These are phyloP conservation scores for Viola odorata DNA, from an alignment of 345 rosid genomes.

Conservation along the genomic window DNA sequence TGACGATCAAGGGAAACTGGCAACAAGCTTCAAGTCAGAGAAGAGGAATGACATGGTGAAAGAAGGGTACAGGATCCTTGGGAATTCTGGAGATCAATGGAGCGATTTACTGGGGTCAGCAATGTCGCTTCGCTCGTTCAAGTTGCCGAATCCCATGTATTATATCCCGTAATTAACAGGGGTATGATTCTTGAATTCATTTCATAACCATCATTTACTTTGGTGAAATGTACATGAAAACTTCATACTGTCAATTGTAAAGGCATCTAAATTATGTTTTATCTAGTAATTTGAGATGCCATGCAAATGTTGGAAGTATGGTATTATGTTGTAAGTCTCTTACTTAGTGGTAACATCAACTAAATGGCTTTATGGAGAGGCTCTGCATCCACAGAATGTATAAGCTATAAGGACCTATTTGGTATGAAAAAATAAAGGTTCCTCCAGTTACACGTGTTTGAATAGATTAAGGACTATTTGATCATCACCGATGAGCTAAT, in stretches of 20 bases:
- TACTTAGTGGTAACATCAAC: too few species aligned
- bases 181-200: background rate
- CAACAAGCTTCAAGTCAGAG: slow-evolving; percentile 61
- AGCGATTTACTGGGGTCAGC: slow-evolving; percentile 70
- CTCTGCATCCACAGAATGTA: too few species aligned
- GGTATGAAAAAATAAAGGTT: too few species aligned
- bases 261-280: slow-evolving; percentile 5
- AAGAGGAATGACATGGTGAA: slow-evolving; percentile 70
- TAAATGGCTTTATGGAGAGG: too few species aligned
- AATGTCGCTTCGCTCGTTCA: slow-evolving; percentile 67
- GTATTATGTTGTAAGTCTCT: background rate
- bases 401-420: too few species aligned
- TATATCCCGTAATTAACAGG: slow-evolving; percentile 27
- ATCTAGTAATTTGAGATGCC: background rate
- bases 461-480: too few species aligned
- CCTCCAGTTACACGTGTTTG: too few species aligned
- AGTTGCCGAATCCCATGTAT: slow-evolving; percentile 89
- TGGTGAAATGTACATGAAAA: background rate
- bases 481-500: too few species aligned
- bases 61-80: slow-evolving; percentile 68
- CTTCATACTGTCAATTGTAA: slow-evolving; percentile 7
- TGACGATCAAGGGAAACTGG: slow-evolving; percentile 53
- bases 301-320: background rate
- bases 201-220: background rate
- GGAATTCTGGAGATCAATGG: slow-evolving; percentile 97